phyloP scores from a whole-genome alignment of 169 alveolate genomes.

The Toxoplasma gondii region DNA sequence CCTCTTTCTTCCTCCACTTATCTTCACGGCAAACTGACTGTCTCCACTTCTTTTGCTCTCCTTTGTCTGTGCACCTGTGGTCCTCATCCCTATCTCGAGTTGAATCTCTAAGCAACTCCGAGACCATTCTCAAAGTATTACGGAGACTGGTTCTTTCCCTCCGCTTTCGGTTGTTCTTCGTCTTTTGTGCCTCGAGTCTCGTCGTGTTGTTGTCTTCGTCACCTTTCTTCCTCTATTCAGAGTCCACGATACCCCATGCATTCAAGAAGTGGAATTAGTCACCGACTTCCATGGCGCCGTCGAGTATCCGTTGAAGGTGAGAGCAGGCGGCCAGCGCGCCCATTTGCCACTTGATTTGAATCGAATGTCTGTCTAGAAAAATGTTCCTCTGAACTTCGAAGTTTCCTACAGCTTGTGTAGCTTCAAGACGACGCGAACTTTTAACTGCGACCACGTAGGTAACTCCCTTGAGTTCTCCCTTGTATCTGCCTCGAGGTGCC shows the following conservation, averaged over 20 bases:
- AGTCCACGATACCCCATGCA: constrained; percentile 73
- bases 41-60: background rate
- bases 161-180: background rate
- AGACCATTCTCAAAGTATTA: background rate
- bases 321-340: background rate
- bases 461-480: too few relatives aligned
- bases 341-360: background rate
- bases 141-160: too few relatives aligned
- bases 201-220: background rate
- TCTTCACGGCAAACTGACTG: background rate
- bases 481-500: too few relatives aligned
- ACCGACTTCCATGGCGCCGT: constrained; percentile 82
- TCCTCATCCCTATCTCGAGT: background rate
- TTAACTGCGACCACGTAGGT: too few relatives aligned
- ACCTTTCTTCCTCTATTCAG: constrained; percentile 53
- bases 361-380: background rate
- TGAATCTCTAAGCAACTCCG: background rate
- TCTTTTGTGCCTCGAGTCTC: background rate
- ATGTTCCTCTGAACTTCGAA: background rate
- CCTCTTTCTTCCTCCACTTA: background rate
- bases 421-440: too few relatives aligned
- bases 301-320: constrained; percentile 80
- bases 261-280: constrained; percentile 76
- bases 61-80: background rate
- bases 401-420: background rate